A percentile compares a stretch with the other conserved stretches of the same genome.
Evolutionary conservation across 2,329 filamentous ascomycete species (phyloP).

Genomic region (Macrophomina phaseolina): DNA sequence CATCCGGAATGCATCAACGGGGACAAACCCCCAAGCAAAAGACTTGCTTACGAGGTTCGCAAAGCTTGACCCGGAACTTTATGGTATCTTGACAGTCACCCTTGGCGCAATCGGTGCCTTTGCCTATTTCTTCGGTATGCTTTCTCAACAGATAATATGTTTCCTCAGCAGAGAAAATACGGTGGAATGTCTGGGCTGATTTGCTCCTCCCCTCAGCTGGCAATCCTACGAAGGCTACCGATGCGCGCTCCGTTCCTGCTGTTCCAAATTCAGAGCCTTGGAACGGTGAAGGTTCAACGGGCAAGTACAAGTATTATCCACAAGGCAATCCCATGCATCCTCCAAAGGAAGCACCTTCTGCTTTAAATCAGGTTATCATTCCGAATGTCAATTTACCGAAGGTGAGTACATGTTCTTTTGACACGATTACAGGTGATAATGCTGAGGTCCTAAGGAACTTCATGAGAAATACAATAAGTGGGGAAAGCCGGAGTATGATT

Average conservation of each 20-base stretch:
- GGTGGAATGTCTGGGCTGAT: no score
- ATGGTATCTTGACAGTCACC: constrained; percentile 1
- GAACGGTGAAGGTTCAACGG: constrained; percentile 71
- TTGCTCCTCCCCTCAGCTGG: neutral
- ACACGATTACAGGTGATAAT: neutral
- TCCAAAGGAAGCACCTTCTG: constrained; percentile 86
- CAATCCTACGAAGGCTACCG: neutral
- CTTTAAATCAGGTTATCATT: constrained; percentile 90
- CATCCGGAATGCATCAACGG: constrained; percentile 5
- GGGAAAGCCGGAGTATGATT: constrained; percentile 88
- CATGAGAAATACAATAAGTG: constrained; percentile 99
- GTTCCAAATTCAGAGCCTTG: constrained; percentile 78
- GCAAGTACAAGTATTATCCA: constrained; percentile 72
- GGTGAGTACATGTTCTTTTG: constrained; percentile 38
- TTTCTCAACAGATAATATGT: neutral
- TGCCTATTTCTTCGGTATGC: neutral
- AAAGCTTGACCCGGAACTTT: constrained; percentile 7
- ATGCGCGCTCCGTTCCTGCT: neutral
- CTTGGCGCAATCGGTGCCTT: constrained; percentile 1
- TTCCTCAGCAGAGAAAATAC: neutral
- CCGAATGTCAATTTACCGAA: constrained; percentile 92
- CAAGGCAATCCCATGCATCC: constrained; percentile 76
- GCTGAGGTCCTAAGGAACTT: constrained; percentile 64
- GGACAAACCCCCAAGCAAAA: neutral
- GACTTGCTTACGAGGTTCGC: constrained; percentile 6